These are phyloP conservation scores for Bassia scoparia DNA, from an alignment of 148 eudicot species.

Conservation along the genomic window DNA sequence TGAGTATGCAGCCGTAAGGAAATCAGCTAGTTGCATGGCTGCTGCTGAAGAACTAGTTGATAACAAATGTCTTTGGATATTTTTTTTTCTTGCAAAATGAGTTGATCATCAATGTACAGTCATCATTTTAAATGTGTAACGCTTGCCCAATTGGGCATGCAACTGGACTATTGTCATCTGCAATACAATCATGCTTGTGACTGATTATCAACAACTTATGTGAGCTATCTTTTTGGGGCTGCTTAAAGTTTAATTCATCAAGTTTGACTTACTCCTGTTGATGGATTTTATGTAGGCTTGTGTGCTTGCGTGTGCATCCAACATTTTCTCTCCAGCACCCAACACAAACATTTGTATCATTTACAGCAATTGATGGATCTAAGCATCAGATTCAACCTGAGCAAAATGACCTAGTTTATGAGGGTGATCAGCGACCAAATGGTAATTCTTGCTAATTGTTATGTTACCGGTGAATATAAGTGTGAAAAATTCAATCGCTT, in stretches of 20 bases:
- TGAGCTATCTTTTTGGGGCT: neutral
- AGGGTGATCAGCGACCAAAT: constrained; percentile 76
- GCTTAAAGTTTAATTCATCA: neutral
- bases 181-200: neutral
- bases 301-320: constrained; percentile 95
- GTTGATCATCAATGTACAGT: neutral
- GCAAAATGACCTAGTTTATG: constrained; percentile 53
- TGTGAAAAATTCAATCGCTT: neutral
- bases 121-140: neutral
- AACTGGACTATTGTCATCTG: neutral
- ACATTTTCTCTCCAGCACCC: constrained; percentile 61
- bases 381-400: constrained; percentile 74
- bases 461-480: neutral
- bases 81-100: neutral
- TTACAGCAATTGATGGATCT: constrained; percentile 71
- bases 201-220: neutral
- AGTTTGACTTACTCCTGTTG: neutral
- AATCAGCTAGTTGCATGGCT: neutral
- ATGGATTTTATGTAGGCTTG: constrained; percentile 58
- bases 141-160: neutral
- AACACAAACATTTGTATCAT: constrained; percentile 57
- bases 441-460: constrained; percentile 35
- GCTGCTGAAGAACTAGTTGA: too few species aligned
- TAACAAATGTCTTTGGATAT: too few species aligned
- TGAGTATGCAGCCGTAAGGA: neutral